Conservation (phyloP, 129 eudicot genomes). For the Arctium lappa region DNA sequence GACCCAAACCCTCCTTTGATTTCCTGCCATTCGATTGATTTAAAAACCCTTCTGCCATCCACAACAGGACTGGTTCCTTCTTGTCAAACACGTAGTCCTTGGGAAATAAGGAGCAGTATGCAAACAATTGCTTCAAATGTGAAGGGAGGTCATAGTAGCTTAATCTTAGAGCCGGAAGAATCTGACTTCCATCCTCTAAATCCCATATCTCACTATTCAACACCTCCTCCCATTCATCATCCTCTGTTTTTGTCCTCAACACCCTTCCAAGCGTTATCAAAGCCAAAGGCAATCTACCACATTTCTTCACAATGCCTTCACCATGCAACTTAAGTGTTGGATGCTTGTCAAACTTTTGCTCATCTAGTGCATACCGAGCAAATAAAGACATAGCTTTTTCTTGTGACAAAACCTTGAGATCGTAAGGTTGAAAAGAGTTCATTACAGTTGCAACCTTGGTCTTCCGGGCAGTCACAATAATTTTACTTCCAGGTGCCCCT, state of each 20-base stretch:
- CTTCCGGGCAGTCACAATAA: conserved; percentile 41
- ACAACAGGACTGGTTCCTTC: background rate
- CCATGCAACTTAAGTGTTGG: conserved; percentile 20
- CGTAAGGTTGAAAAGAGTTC: background rate
- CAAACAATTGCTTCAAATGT: background rate
- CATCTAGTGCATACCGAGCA: conserved; percentile 22
- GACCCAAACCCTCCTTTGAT: background rate
- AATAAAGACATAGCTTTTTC: conserved; percentile 10
- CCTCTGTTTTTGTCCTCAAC: background rate
- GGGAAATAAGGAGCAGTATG: background rate
- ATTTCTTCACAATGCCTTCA: conserved; percentile 7
- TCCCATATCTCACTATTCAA: background rate
- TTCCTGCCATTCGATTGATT: background rate
- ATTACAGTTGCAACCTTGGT: background rate
- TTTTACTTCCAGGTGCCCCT: conserved; percentile 38
- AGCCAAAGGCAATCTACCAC: conserved; percentile 27
- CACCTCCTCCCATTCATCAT: conserved; percentile 8
- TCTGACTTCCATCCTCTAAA: no score
- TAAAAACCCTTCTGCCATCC: background rate
- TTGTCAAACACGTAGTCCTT: background rate
- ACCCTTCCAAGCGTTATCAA: conserved; percentile 12
- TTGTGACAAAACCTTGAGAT: no score
- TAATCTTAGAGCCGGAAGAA: no score
- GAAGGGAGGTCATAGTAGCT: no score
- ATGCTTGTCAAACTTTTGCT: background rate